Percentiles rank a stretch among this genome's conserved stretches.
Evolutionary conservation across 768 basidiomycete genomes (phyloP).

Genomic region (Pilatotrama ljubarskyi): DNA sequence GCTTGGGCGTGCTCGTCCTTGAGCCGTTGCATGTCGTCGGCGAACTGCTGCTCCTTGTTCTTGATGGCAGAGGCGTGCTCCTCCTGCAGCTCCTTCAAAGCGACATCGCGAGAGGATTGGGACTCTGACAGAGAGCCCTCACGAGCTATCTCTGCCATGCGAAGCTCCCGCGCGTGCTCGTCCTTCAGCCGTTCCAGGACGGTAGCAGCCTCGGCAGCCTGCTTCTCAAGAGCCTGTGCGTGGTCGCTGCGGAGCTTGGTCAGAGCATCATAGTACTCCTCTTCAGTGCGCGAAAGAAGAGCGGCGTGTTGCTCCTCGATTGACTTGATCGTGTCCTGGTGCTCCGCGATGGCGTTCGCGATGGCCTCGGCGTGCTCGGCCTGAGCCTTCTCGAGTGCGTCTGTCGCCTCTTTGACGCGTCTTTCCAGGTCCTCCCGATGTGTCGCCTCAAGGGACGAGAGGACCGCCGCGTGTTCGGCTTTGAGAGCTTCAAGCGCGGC

Average conservation of each 20-base stretch:
- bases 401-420: constrained; percentile 53
- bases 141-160: constrained; percentile 72
- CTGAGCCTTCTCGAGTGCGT: constrained; percentile 45
- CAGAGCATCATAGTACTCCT: constrained; percentile 79
- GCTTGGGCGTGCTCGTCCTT: constrained; percentile 61
- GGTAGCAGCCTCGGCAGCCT: constrained; percentile 58
- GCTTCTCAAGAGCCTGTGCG: constrained; percentile 59
- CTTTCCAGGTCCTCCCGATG: constrained; percentile 54
- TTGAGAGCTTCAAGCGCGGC: constrained; percentile 56
- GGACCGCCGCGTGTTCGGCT: constrained; percentile 56
- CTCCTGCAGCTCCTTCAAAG: constrained; percentile 67
- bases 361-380: constrained; percentile 57
- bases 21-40: constrained; percentile 64
- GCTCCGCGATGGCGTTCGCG: constrained; percentile 49
- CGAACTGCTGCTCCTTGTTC: constrained; percentile 64
- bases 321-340: constrained; percentile 55
- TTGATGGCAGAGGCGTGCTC: constrained; percentile 68
- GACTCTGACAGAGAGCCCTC: constrained; percentile 77
- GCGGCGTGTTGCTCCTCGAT: constrained; percentile 60
- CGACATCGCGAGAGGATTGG: constrained; percentile 60
- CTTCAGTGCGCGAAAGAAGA: constrained; percentile 67
- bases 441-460: constrained; percentile 49
- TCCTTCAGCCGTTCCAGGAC: constrained; percentile 70
- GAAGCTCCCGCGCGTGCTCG: constrained; percentile 73
- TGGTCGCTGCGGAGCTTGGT: constrained; percentile 78